Conservation (phyloP, 2,329 filamentous ascomycete genomes). For the Cephalotrichum gorgonifer region DNA sequence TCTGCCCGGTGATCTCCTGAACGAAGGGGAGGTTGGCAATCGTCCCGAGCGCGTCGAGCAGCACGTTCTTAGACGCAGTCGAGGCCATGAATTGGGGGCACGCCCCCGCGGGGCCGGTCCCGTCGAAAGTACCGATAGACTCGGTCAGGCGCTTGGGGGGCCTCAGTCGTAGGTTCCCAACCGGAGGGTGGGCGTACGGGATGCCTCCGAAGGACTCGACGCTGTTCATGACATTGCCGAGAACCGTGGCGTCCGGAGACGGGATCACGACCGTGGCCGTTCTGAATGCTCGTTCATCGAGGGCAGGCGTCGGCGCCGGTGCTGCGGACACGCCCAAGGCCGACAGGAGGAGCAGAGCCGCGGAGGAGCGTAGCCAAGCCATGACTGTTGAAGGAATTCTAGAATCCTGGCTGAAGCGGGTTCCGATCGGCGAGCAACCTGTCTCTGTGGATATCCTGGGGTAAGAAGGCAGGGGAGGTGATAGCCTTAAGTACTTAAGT, state of each 20-base stretch:
- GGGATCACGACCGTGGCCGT: constrained; percentile 40
- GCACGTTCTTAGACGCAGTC: constrained; percentile 26
- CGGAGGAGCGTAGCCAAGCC: neutral
- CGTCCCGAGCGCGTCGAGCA: constrained; percentile 34
- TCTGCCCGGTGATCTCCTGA: constrained; percentile 37
- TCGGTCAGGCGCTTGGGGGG: constrained; percentile 52
- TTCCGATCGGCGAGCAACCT: too few species aligned
- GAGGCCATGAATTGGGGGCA: constrained; percentile 66
- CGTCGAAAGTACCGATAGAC: constrained; percentile 49
- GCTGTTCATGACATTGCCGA: constrained; percentile 29
- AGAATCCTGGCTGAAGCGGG: neutral
- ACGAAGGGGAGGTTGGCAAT: constrained; percentile 48
- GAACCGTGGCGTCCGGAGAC: constrained; percentile 40
- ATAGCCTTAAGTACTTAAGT: too few species aligned
- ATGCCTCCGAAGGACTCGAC: constrained; percentile 67
- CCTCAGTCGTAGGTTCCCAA: constrained; percentile 55
- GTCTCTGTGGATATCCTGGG: too few species aligned
- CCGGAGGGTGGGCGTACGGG: constrained; percentile 62
- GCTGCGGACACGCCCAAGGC: neutral
- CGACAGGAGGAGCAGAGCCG: neutral
- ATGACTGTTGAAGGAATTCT: neutral
- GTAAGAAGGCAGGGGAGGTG: too few species aligned
- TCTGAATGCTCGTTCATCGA: neutral
- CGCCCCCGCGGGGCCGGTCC: constrained; percentile 44
- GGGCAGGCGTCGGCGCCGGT: neutral